A percentile compares a stretch with the other conserved stretches of the same genome.
phyloP scores from a whole-genome alignment of 345 rosid genomes.

The Nephelium lappaceum region DNA sequence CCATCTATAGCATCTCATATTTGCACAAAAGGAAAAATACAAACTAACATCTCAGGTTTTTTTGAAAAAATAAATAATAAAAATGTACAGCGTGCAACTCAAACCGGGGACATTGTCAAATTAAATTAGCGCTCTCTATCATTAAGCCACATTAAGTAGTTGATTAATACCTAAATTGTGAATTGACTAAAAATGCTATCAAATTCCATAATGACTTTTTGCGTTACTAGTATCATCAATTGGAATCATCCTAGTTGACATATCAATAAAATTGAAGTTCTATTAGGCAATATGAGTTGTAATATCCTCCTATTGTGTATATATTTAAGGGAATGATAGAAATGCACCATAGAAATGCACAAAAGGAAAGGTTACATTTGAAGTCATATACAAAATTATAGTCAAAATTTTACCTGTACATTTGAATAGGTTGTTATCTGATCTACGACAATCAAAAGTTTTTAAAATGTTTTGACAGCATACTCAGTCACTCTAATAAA shows the following conservation, averaged over 20 bases:
- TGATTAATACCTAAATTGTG: neutral
- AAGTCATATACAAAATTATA: neutral
- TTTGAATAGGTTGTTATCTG: neutral
- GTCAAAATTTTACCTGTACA: neutral
- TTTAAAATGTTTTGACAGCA: neutral
- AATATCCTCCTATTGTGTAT: neutral
- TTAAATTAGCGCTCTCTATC: too few relatives aligned
- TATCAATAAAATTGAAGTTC: neutral
- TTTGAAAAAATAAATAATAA: too few relatives aligned
- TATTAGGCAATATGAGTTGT: neutral
- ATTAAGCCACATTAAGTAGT: too few relatives aligned
- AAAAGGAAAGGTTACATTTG: neutral
- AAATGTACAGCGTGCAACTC: too few relatives aligned
- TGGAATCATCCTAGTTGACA: neutral
- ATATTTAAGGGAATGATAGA: neutral
- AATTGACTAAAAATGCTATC: neutral
- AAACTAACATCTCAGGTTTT: neutral
- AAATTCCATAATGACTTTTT: neutral
- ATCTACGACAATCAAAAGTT: neutral
- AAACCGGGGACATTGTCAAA: too few relatives aligned
- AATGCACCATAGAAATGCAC: neutral
- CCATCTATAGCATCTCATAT: neutral
- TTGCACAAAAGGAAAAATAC: neutral
- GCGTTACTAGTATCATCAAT: neutral
- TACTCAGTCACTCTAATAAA: neutral